These are phyloP conservation scores for Porcisia deanei DNA, from an alignment of 208 protist species.

Conservation along the genomic window DNA sequence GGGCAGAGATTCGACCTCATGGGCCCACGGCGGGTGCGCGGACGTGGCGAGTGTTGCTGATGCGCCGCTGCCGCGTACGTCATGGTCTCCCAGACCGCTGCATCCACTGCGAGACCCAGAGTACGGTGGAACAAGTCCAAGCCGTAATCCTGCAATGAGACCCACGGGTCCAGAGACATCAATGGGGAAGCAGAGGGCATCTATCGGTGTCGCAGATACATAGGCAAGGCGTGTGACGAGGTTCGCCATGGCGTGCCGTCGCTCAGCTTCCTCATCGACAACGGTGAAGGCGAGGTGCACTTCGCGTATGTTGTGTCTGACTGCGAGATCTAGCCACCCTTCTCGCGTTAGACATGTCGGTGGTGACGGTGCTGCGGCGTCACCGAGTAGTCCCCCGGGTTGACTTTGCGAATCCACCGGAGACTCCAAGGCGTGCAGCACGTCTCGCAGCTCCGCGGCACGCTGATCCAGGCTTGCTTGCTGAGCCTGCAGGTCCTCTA, in stretches of 20 bases:
- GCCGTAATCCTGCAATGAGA: slow-evolving; percentile 61
- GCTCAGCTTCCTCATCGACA: slow-evolving; percentile 35
- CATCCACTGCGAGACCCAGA: not conserved
- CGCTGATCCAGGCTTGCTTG: slow-evolving; percentile 18
- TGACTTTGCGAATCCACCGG: not conserved
- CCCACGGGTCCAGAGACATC: slow-evolving; percentile 54
- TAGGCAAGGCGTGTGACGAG: slow-evolving; percentile 26
- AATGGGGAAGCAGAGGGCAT: slow-evolving; percentile 53
- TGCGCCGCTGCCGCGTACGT: not conserved
- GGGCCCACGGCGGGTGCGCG: not conserved
- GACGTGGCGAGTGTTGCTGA: not conserved
- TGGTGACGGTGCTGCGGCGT: not conserved
- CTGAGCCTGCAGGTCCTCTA: slow-evolving; percentile 18
- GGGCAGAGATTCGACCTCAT: not conserved
- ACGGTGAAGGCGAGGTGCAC: slow-evolving; percentile 37
- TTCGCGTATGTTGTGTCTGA: slow-evolving; percentile 32
- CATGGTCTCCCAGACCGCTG: not conserved
- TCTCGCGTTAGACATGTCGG: not conserved
- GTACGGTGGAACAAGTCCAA: slow-evolving; percentile 44
- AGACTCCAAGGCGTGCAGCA: slow-evolving; percentile 26
- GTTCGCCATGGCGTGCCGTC: slow-evolving; percentile 14
- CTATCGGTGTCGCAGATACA: slow-evolving; percentile 29
- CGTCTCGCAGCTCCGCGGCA: slow-evolving; percentile 8
- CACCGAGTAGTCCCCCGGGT: not conserved
- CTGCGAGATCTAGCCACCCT: slow-evolving; percentile 11